Base-by-base conservation (phyloP, 257 asterid species). In the Plantago ovata region DNA sequence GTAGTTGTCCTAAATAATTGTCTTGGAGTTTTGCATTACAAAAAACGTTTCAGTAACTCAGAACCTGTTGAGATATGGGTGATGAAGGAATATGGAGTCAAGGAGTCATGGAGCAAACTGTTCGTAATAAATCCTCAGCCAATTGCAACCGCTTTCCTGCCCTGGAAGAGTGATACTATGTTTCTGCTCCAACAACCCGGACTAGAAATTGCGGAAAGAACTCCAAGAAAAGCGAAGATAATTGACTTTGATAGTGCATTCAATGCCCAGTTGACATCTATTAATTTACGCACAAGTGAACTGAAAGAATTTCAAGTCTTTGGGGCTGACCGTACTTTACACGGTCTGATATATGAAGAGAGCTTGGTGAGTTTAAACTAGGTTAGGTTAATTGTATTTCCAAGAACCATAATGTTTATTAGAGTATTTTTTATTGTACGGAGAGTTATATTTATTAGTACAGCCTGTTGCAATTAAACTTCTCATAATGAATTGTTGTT, bases 101-200 rank as follows among this genome's bases (percentile, higher is more conserved):
- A 47, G 53, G 24, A 47, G 53, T 47, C 53, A 16, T 47, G 53
- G 53, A n/a, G n/a, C n/a, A n/a, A n/a, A n/a, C n/a, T n/a, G n/a
- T n/a, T n/a, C n/a, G n/a, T n/a, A n/a, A n/a, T n/a, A n/a, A n/a
- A n/a, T n/a, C n/a, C n/a, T n/a, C n/a, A n/a, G n/a, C n/a, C n/a
- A n/a, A n/a, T n/a, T n/a, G n/a, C n/a, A n/a, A n/a, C n/a, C n/a
- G n/a, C n/a, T n/a, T n/a, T n/a, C n/a, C n/a, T n/a, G n/a, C n/a
- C n/a, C n/a, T n/a, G n/a, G n/a, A n/a, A n/a, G n/a, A n/a, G n/a
- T n/a, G n/a, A n/a, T n/a, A n/a, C n/a, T n/a, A n/a, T n/a, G n/a
- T n/a, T n/a, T n/a, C n/a, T n/a, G n/a, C n/a, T n/a, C n/a, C n/a
- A n/a, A n/a, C n/a, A n/a, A n/a, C n/a, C n/a, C n/a, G n/a, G n/a